Base-by-base conservation (phyloP, 2,329 filamentous ascomycete genomes). In the Tolypocladium tropicale region DNA sequence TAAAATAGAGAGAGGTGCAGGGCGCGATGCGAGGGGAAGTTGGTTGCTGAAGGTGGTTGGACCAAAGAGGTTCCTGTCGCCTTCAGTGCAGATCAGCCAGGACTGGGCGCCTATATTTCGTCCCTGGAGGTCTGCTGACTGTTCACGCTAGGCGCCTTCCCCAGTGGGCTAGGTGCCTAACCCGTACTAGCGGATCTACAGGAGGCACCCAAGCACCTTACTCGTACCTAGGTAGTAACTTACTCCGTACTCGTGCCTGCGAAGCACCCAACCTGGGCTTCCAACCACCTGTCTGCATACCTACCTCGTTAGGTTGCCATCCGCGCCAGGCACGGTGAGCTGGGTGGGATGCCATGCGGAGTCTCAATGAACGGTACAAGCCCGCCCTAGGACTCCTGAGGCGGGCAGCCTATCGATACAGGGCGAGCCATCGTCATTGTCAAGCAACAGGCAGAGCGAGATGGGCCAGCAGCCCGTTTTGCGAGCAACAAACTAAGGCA, bases 401-500 rank as follows among this genome's bases (percentile, higher is more conserved):
- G n/a, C n/a, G n/a, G n/a, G n/a, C n/a, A n/a, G n/a, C n/a, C n/a
- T n/a, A n/a, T n/a, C n/a, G n/a, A n/a, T n/a, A n/a, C n/a, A n/a
- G n/a, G n/a, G n/a, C n/a, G n/a, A n/a, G n/a, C n/a, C n/a, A n/a
- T 11, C 21, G 28, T 11, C 10, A 30, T 50, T 28, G 4, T 7
- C 18, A 14, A 10, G 10, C 46, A 32, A 10, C n/a, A n/a, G 5
- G 16, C n/a, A 18, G 9, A 18, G 14, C 6, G 16, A 30, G 25
- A 5, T 11, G 30, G 30, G 48, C 25, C n/a, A 34, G 33, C 10
- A n/a, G n/a, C 12, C 18, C 34, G 36, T 50, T 46, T 56, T 52
- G 46, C 52, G 36, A 54, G 57, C 53, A 57, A 59, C 57, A 57
- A 60, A 56, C 49, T 57, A 57, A 65, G 62, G 63, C 67, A 70